Evolutionary conservation across 129 eudicot genomes (phyloP), one percentile per base, ranked within the genome.

Genomic region (Lactuca sativa): DNA sequence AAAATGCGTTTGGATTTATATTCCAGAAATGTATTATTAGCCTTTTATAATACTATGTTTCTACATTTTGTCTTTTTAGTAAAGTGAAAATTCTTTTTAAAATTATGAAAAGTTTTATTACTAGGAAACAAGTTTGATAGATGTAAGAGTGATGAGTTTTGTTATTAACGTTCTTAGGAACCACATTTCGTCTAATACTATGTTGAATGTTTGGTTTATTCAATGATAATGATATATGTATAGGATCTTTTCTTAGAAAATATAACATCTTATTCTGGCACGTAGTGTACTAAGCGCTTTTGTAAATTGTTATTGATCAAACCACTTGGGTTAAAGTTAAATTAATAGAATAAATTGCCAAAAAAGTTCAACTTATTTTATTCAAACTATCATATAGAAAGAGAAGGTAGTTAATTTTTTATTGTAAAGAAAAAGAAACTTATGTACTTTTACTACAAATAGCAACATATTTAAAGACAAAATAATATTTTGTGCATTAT

Each of bases 81-180:
- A 10, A 16, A 60, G n/a, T 13, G 25, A n/a, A 36, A 59, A 13
- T 59, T 48, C 38, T 59, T 48, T 32, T 12, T n/a, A 5, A 47
- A n/a, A 17, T 16, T 41, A 67, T 5, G 74, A 59, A 67, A 53
- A 59, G 34, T 67, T 53, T 9, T 54, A 25, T 51, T 60, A 13
- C 80, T 48, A 67, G 16, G 11, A 75, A 75, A 58, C 73, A 66
- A 66, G 62, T 33, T 21, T 51, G 59, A 52, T 73, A 54, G 59
- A 59, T 56, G 38, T 41, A 21, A 47, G 31, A 25, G 63, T 70
- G 34, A 63, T 14, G 36, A 55, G 59, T 31, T 64, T 65, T 58
- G 78, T 74, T 12, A 74, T 52, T 34, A 64, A 54, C 71, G 78
- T 54, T 54, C 64, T 64, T 56, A 33, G 67, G 33, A 15, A 44